A percentile compares a stretch with the other conserved stretches of the same genome.
Evolutionary conservation across 2,329 filamentous ascomycete genomes (phyloP).

Genomic region (Fusarium falciforme): DNA sequence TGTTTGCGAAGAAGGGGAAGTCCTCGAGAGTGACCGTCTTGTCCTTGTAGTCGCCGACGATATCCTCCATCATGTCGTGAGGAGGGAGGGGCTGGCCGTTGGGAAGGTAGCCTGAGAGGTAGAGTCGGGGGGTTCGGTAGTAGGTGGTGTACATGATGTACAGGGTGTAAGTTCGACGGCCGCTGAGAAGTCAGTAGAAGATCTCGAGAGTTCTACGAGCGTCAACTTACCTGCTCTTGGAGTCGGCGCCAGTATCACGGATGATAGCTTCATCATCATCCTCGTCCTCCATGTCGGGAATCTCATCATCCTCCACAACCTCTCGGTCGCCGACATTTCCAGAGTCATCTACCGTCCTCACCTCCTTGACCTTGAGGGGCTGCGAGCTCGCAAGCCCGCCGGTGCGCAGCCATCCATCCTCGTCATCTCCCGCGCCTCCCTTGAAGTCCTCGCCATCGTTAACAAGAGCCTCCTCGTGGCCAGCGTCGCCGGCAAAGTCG

Average conservation of each 20-base stretch:
- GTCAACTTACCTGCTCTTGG: conserved; percentile 56
- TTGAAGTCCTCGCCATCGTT: conserved; percentile 77
- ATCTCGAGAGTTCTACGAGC: neutral
- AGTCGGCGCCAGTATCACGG: conserved; percentile 70
- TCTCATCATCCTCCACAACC: conserved; percentile 80
- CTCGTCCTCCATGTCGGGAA: conserved; percentile 98
- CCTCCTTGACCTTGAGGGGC: conserved; percentile 81
- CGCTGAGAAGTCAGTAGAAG: conserved; percentile 59
- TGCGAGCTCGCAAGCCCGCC: conserved; percentile 82
- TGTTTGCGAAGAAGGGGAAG: conserved; percentile 92
- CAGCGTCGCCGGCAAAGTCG: conserved; percentile 90
- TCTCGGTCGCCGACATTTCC: conserved; percentile 85
- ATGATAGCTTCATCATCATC: conserved; percentile 98
- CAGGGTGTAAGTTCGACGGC: conserved; percentile 92
- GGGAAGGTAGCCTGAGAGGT: conserved; percentile 88
- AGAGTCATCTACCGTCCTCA: conserved; percentile 88
- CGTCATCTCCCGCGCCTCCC: conserved; percentile 64
- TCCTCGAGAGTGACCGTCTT: conserved; percentile 99
- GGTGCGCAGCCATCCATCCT: conserved; percentile 92
- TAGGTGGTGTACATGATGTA: conserved; percentile 99
- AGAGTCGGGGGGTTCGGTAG: conserved; percentile 95
- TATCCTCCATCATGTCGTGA: conserved; percentile 94
- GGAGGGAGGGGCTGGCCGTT: conserved; percentile 85
- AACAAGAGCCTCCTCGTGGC: conserved; percentile 87
- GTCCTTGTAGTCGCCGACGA: conserved; percentile 95